Conservation (phyloP, 331 rosid species). For the Malus hybrid region DNA sequence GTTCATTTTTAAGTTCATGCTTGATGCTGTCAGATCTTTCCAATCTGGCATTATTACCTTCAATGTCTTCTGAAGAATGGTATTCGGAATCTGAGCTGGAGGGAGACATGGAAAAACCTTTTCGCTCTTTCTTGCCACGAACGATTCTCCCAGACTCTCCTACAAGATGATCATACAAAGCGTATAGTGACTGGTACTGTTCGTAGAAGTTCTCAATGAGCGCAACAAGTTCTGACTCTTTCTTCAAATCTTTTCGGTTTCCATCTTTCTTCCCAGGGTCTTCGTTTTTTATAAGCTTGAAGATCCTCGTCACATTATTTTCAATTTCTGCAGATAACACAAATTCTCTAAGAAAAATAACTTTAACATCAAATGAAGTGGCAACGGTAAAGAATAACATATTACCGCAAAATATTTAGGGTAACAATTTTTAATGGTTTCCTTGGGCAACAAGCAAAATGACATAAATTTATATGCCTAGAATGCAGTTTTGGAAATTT, state of each 20-base stretch:
- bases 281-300: slow-evolving; percentile 43
- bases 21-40: slow-evolving; percentile 31
- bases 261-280: slow-evolving; percentile 32
- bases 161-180: slow-evolving; percentile 42
- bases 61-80: slow-evolving; percentile 54
- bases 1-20: slow-evolving; percentile 49
- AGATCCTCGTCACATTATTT: slow-evolving; percentile 43
- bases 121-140: slow-evolving; percentile 8
- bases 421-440: neutral
- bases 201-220: slow-evolving; percentile 52
- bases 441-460: neutral
- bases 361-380: neutral
- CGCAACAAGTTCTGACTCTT: slow-evolving; percentile 43
- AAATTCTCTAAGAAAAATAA: neutral
- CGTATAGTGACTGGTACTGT: slow-evolving; percentile 46
- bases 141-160: slow-evolving; percentile 26
- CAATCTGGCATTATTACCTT: neutral
- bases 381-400: neutral
- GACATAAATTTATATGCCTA: neutral
- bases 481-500: neutral
- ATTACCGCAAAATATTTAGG: neutral
- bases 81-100: slow-evolving; percentile 54
- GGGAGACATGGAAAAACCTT: slow-evolving; percentile 21
- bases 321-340: slow-evolving; percentile 46
- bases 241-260: slow-evolving; percentile 18